phyloP scores from a whole-genome alignment of 352 stramenopile genomes.

The Globisporangium rhizosaccharum region DNA sequence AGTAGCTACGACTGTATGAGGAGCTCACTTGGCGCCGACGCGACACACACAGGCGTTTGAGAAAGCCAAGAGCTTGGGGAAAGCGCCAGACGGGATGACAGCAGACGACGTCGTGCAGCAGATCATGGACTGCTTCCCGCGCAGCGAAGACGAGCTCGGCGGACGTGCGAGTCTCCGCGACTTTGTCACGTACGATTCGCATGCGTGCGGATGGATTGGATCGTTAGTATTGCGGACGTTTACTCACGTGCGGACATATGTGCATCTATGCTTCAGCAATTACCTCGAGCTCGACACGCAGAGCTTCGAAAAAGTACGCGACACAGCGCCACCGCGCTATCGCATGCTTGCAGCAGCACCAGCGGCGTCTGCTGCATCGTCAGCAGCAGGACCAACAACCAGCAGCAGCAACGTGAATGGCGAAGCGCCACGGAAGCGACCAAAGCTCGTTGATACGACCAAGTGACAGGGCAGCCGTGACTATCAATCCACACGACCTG shows the following conservation, averaged over 20 bases:
- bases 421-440: constrained; percentile 22
- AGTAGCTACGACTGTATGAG: neutral
- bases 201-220: neutral
- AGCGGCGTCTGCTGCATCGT: neutral
- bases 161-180: constrained; percentile 55
- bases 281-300: constrained; percentile 32
- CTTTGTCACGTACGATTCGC: constrained; percentile 56
- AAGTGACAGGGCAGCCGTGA: constrained; percentile 3
- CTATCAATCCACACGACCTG: too few relatives aligned
- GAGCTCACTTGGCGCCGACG: neutral
- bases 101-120: constrained; percentile 61
- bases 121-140: constrained; percentile 69
- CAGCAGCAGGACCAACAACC: constrained; percentile 3
- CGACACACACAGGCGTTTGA: constrained; percentile 52
- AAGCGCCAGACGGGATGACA: constrained; percentile 33
- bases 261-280: constrained; percentile 6
- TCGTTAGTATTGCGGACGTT: neutral
- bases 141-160: constrained; percentile 71
- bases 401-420: neutral
- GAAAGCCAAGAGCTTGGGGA: constrained; percentile 43
- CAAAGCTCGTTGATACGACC: constrained; percentile 15
- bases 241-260: neutral
- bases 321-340: constrained; percentile 20
- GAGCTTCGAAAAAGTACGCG: constrained; percentile 23
- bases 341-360: constrained; percentile 13